phyloP scores from a whole-genome alignment of 352 stramenopile genomes.

The Pythium aristosporum region DNA sequence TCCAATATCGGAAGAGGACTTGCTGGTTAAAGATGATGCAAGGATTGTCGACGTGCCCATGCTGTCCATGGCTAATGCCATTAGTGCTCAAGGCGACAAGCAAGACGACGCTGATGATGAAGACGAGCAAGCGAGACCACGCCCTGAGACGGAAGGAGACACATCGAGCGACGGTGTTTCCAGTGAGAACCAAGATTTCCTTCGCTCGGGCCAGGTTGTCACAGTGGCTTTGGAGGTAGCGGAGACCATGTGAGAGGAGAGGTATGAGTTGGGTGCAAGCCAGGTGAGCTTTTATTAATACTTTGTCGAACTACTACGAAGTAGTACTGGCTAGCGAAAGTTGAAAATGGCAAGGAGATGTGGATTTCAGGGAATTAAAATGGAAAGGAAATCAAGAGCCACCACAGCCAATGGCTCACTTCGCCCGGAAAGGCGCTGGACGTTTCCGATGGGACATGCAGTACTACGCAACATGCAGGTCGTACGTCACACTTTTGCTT shows the following conservation, averaged over 20 bases:
- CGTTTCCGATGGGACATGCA: conserved; percentile 1
- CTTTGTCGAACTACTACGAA: too few species aligned
- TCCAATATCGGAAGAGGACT: conserved; percentile 24
- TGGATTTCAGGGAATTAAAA: conserved; percentile 4
- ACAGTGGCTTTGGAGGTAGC: background rate
- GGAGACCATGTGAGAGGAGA: background rate
- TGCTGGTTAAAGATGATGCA: background rate
- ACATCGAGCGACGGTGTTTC: conserved; percentile 11
- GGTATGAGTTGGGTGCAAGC: background rate
- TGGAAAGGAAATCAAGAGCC: background rate
- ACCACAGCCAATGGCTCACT: background rate
- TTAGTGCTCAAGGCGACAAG: background rate
- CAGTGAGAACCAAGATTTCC: conserved; percentile 15
- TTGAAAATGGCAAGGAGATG: background rate
- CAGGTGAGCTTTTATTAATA: background rate
- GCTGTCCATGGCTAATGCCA: background rate
- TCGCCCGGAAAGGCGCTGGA: background rate
- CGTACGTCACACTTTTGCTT: conserved; percentile 29
- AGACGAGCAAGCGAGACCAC: background rate
- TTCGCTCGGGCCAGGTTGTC: background rate
- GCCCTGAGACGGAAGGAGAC: conserved; percentile 17
- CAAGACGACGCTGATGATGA: background rate
- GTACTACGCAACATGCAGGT: conserved; percentile 21
- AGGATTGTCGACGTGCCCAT: background rate
- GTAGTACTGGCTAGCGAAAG: too few species aligned